Evolutionary conservation across 139 green algal species (phyloP).

Genomic region (Micractinium conductrix): DNA sequence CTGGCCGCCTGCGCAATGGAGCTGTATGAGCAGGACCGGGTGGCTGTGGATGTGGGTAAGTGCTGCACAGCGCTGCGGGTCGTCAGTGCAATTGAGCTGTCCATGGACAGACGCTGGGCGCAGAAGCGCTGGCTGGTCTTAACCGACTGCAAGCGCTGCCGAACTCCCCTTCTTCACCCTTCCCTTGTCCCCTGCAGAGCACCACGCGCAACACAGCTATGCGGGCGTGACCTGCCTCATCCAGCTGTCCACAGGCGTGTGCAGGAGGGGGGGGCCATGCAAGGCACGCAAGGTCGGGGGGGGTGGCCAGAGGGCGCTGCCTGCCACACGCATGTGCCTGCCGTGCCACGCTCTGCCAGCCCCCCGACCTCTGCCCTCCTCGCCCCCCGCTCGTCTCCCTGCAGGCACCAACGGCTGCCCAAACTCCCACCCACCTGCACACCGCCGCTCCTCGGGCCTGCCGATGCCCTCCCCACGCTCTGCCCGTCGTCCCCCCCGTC

Average conservation of each 20-base stretch:
- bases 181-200: too few species aligned
- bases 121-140: too few species aligned
- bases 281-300: neutral
- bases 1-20: constrained; percentile 41
- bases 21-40: constrained; percentile 22
- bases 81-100: too few species aligned
- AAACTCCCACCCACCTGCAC: neutral
- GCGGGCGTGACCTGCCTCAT: constrained; percentile 77
- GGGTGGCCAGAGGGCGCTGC: too few species aligned
- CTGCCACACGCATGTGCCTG: too few species aligned
- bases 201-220: constrained; percentile 66
- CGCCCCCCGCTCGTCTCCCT: too few species aligned
- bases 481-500: neutral
- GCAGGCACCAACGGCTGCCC: neutral
- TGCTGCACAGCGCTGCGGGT: too few species aligned
- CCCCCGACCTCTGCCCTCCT: neutral
- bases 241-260: constrained; percentile 70
- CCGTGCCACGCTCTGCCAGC: neutral
- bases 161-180: too few species aligned
- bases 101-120: too few species aligned
- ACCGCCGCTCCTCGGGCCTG: neutral
- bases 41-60: constrained; percentile 78
- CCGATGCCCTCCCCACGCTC: too few species aligned
- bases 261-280: neutral
- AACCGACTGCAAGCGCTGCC: too few species aligned